These are phyloP conservation scores for Boletellus ananas DNA, from an alignment of 768 basidiomycete genomes.

Conservation along the genomic window DNA sequence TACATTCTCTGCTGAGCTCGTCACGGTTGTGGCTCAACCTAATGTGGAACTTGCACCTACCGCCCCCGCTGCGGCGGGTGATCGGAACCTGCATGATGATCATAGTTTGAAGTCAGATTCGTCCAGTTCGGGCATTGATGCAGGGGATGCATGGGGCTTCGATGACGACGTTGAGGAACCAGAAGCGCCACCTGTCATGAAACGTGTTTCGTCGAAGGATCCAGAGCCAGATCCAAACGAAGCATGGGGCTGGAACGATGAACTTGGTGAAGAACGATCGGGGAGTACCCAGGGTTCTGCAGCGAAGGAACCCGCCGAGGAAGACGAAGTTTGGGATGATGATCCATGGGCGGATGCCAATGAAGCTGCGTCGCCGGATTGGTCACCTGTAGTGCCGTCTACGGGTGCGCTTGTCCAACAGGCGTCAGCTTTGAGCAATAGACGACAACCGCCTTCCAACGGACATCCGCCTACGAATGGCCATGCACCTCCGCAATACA, in stretches of 20 bases:
- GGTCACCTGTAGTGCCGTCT: slow-evolving; percentile 25
- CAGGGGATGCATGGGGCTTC: slow-evolving; percentile 49
- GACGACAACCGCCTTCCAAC: slow-evolving; percentile 38
- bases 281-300: slow-evolving; percentile 10
- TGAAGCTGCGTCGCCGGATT: slow-evolving; percentile 25
- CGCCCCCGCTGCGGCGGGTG: slow-evolving; percentile 29
- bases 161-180: slow-evolving; percentile 41
- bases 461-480: slow-evolving; percentile 20
- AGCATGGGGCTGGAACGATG: slow-evolving; percentile 77
- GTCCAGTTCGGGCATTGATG: slow-evolving; percentile 21
- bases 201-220: slow-evolving; percentile 16
- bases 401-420: slow-evolving; percentile 29
- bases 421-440: slow-evolving; percentile 54
- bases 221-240: slow-evolving; percentile 45
- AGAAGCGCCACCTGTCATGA: slow-evolving; percentile 16
- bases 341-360: slow-evolving; percentile 62
- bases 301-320: slow-evolving; percentile 32
- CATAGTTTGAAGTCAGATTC: slow-evolving; percentile 24
- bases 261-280: slow-evolving; percentile 25
- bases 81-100: slow-evolving; percentile 47
- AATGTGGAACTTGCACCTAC: background rate
- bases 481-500: slow-evolving; percentile 14
- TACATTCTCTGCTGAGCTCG: slow-evolving; percentile 27
- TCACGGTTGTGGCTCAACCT: background rate
- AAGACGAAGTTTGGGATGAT: slow-evolving; percentile 59